A percentile compares a stretch with the other conserved stretches of the same genome.
These are phyloP conservation scores for Aleurites moluccanus DNA, from an alignment of 441 rosid species.

Conservation along the genomic window DNA sequence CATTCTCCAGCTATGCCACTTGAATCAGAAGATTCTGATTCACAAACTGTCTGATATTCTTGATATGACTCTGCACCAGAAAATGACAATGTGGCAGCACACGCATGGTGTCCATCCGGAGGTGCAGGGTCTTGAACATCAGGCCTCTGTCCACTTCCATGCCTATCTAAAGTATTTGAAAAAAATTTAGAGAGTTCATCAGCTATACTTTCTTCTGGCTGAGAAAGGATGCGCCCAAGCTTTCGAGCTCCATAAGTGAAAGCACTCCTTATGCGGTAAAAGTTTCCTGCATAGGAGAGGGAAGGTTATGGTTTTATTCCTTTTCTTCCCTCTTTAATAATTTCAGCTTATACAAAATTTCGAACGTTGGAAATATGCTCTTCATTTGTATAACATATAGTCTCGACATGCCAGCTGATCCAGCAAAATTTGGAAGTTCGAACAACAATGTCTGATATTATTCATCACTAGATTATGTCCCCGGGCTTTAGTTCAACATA, in stretches of 20 bases:
- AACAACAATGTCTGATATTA: background rate
- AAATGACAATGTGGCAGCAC: conserved; percentile 31
- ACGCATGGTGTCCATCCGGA: conserved; percentile 34
- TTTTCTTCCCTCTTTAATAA: background rate
- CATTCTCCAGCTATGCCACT: conserved; percentile 35
- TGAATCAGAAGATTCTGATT: conserved; percentile 39
- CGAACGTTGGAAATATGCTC: background rate
- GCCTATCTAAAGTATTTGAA: conserved; percentile 30
- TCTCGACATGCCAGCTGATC: background rate
- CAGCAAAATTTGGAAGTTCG: background rate
- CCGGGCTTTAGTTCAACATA: background rate
- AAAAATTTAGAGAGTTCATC: conserved; percentile 17
- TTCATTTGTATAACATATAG: background rate
- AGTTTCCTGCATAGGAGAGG: conserved; percentile 7
- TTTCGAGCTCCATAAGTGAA: conserved; percentile 22
- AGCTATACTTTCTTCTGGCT: conserved; percentile 11
- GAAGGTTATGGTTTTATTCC: background rate
- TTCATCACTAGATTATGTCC: background rate
- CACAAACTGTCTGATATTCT: conserved; percentile 44
- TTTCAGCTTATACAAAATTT: background rate
- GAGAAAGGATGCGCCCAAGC: conserved; percentile 19
- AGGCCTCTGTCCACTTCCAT: conserved; percentile 81
- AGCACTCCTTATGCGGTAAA: conserved; percentile 23
- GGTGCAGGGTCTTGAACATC: conserved; percentile 64
- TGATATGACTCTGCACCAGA: conserved; percentile 36